These are phyloP conservation scores for Eutrema yunnanense DNA, from an alignment of 345 rosid species.

Conservation along the genomic window DNA sequence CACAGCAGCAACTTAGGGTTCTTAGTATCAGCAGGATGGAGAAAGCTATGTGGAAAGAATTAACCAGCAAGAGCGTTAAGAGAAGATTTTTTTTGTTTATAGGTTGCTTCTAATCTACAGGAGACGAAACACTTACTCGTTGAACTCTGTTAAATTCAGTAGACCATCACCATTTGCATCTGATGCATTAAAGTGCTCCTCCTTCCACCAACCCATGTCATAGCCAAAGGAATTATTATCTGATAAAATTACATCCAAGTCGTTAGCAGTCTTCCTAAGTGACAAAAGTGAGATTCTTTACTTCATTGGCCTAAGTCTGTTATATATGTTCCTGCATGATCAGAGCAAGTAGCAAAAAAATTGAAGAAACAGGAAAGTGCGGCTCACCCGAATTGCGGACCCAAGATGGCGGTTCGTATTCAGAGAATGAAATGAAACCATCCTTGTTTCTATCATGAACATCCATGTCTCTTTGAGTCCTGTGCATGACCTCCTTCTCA, in stretches of 20 bases:
- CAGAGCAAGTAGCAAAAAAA: not conserved
- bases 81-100: not conserved
- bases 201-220: constrained; percentile 99
- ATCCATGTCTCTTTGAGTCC: constrained; percentile 84
- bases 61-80: constrained; percentile 6
- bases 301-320: not conserved
- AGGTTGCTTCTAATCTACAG: not conserved
- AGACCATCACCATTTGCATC: constrained; percentile 92
- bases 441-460: constrained; percentile 87
- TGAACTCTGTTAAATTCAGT: constrained; percentile 83
- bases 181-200: constrained; percentile 92
- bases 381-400: constrained; percentile 57
- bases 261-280: not conserved
- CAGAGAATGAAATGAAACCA: constrained; percentile 65
- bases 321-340: not conserved
- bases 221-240: constrained; percentile 63
- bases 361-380: not conserved
- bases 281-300: not conserved
- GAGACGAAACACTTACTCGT: constrained; percentile 59
- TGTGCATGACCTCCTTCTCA: constrained; percentile 62
- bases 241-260: constrained; percentile 19
- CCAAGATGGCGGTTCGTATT: constrained; percentile 94
- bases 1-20: constrained; percentile 67
- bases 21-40: constrained; percentile 96
- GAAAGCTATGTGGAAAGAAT: constrained; percentile 48